Evolutionary conservation across 306 rosid genomes (phyloP), one percentile per base, ranked within the genome.

Genomic region (Pyrus bretschneideri): DNA sequence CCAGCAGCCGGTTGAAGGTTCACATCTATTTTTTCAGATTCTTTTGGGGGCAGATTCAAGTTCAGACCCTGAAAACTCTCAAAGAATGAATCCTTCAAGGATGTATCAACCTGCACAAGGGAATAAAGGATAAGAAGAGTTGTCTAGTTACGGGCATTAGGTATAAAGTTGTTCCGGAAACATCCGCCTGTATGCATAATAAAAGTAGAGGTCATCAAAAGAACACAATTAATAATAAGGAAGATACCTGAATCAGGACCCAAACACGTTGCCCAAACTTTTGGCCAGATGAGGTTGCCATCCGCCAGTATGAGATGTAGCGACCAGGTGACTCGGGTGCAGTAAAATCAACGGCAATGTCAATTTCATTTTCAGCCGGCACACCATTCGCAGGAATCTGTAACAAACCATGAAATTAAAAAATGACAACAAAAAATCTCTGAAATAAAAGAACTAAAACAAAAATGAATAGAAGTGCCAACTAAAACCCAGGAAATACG

Each of bases 201-300:
- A 21, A n/a, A 42, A 23, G 21, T 42, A 23, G 31, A n/a, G 30
- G 21, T 40, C 54, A 42, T 42, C 1, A 60, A 54, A 11, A 21
- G 9, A 44, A 44, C 7, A 62, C 65, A 69, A 21, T 35, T 55
- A 42, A 45, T 58, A 27, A 63, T 49, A 38, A 17, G 11, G 19
- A 70, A 60, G 73, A 45, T 82, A 96, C 99, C 93, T 84, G 91
- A 74, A 96, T 85, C 62, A 84, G 86, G 65, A 92, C 98, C 99
- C 99, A 96, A 71, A 92, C 91, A 75, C 93, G 92, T 61, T 96
- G 97, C 54, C 99, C 99, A 87, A 91, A 96, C 77, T 62, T 85
- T 59, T 88, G 88, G 49, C 97, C 98, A 42, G 93, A 79, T 3
- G 91, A 88, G 67, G 91, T 72, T 68, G 90, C 80, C 97, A 92